Base-by-base conservation (phyloP, 345 rosid genomes). In the Rhodamnia argentea region DNA sequence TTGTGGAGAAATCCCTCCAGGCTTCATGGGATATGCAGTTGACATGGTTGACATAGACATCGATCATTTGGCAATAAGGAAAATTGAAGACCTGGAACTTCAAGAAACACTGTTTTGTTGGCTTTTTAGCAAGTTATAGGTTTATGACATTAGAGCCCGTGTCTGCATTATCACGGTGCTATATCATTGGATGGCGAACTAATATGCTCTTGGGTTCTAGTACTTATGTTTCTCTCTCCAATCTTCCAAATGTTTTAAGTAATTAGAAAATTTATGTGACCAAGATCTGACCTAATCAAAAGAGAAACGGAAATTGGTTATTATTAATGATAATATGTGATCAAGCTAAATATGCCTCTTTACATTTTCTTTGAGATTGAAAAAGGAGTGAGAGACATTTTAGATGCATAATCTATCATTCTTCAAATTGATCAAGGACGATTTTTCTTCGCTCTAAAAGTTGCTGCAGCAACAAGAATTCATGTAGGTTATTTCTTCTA, bases 11-110 rank as follows among this genome's bases (percentile, higher is more conserved):
- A 60, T 50, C 13, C 89, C 94, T 42, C 86, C 86, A 1, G 97
- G 96, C 60, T 96, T 96, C 87, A 5, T 88, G 70, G 97, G 95
- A 29, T 92, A 93, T 85, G 98, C 94, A 1, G 97, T 93, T 42
- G 94, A 94, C 83, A 89, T 94, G 94, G 83, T 96, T 51, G 29
- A 90, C n/a, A n/a, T n/a, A n/a, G n/a, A n/a, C n/a, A n/a, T n/a
- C n/a, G n/a, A n/a, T n/a, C n/a, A n/a, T n/a, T 42, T 89, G 9
- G 13, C 1, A 12, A 87, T 84, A 14, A 87, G 60, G 82, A 90
- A 93, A 27, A 3, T 23, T 1, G 24, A 86, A 1, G 94, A 94
- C 55, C 26, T 86, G 29, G 92, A 94, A 52, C 92, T 94, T 29
- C 90, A 94, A 74, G 94, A 94, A 86, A 94, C 96, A 1, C 83